Percentiles rank a stretch among this genome's conserved stretches.
Conservation (phyloP, 805 yeast species). For the Ogataea pini region DNA sequence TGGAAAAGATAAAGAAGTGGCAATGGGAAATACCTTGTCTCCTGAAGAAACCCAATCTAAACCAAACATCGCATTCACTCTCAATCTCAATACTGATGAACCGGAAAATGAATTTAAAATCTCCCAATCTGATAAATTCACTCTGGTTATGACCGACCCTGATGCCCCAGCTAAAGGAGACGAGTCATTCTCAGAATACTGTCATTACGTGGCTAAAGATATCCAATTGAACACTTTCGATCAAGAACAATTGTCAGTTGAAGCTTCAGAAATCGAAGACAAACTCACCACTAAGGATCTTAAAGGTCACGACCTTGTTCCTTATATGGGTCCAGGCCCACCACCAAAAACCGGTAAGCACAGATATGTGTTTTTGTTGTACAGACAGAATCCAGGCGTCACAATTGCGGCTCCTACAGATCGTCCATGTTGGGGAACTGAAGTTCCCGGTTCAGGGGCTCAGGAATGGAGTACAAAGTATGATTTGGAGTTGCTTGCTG, state of each 20-base stretch:
- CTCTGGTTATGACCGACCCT: conserved; percentile 85
- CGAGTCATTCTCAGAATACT: conserved; percentile 84
- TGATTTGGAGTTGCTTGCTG: conserved; percentile 66
- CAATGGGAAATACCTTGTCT: conserved; percentile 73
- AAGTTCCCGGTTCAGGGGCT: conserved; percentile 76
- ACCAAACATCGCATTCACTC: conserved; percentile 69
- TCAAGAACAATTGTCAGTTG: conserved; percentile 30
- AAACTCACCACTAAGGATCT: conserved; percentile 39
- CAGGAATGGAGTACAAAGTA: conserved; percentile 69
- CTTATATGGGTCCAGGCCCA: conserved; percentile 87
- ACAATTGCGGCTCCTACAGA: conserved; percentile 44
- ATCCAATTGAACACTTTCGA: conserved; percentile 47
- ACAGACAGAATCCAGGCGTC: conserved; percentile 57
- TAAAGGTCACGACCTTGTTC: conserved; percentile 45
- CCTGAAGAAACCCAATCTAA: conserved; percentile 64
- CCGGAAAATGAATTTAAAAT: conserved; percentile 39
- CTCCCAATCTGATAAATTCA: conserved; percentile 53
- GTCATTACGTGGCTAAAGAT: conserved; percentile 69
- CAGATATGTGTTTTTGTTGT: conserved; percentile 78
- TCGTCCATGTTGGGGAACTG: conserved; percentile 84
- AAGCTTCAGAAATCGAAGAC: conserved; percentile 24
- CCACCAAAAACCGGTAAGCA: conserved; percentile 85
- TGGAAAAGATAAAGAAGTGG: conserved; percentile 59
- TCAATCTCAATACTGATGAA: conserved; percentile 38
- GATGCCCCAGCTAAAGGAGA: conserved; percentile 88